These are phyloP conservation scores for Toxicodendron radicans DNA, from an alignment of 345 rosid genomes.

Conservation along the genomic window DNA sequence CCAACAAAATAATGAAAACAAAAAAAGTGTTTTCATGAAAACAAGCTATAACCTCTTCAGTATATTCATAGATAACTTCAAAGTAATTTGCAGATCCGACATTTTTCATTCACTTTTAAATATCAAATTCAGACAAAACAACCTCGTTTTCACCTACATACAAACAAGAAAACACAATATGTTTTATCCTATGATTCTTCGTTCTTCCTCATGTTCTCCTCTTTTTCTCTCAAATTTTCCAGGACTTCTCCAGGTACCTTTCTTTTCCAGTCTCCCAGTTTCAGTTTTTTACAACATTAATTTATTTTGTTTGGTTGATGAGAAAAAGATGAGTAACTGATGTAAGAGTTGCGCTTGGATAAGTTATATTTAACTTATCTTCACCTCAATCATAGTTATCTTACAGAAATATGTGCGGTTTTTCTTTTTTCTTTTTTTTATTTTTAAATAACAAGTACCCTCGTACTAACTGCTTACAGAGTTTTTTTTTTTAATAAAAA, in stretches of 20 bases:
- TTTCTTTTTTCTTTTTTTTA: no score
- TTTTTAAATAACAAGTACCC: no score
- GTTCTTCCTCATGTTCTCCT: neutral
- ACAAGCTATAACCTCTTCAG: neutral
- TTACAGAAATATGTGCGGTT: no score
- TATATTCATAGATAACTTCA: conserved; percentile 11
- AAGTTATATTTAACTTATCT: no score
- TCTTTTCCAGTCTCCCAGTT: neutral
- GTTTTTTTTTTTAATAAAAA: no score
- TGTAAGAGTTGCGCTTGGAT: no score
- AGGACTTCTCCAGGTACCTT: neutral
- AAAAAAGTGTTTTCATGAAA: neutral
- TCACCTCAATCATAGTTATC: no score
- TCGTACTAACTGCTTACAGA: no score
- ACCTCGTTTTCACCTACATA: conserved; percentile 18
- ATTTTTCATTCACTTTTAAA: neutral
- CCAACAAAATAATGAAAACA: neutral
- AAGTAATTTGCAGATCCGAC: neutral
- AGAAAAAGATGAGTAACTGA: neutral
- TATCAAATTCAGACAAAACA: conserved; percentile 1
- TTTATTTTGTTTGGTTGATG: neutral
- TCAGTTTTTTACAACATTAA: neutral
- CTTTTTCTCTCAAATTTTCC: neutral
- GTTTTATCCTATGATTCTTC: neutral
- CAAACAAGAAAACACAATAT: neutral